phyloP scores from a whole-genome alignment of 129 eudicot genomes.

The Artemisia annua region DNA sequence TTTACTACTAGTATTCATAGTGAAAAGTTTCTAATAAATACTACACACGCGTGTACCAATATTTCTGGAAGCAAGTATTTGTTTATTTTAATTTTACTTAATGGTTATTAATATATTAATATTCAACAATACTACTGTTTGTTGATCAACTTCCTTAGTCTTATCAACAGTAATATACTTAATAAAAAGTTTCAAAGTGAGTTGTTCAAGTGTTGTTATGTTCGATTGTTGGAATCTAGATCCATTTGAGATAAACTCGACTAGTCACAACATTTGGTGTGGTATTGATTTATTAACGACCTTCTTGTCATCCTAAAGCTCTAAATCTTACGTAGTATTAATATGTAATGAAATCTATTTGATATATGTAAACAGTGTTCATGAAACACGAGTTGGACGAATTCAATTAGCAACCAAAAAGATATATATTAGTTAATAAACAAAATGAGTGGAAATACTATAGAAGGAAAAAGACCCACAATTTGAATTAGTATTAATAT shows the following conservation, averaged over 20 bases:
- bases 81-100: neutral
- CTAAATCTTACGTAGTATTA: too few relatives aligned
- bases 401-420: constrained; percentile 33
- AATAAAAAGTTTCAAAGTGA: too few relatives aligned
- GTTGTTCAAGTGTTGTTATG: too few relatives aligned
- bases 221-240: too few relatives aligned
- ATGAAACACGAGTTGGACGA: neutral
- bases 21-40: neutral
- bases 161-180: too few relatives aligned
- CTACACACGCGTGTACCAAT: neutral
- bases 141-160: neutral
- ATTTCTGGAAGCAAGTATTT: neutral
- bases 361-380: too few relatives aligned
- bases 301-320: too few relatives aligned
- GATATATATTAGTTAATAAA: constrained; percentile 3
- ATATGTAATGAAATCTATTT: too few relatives aligned
- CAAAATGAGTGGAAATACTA: constrained; percentile 30
- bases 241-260: too few relatives aligned
- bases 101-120: too few relatives aligned
- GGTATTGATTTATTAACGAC: too few relatives aligned
- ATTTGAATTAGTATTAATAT: constrained; percentile 40
- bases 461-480: constrained; percentile 47
- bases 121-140: neutral
- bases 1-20: constrained; percentile 8
- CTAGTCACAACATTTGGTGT: too few relatives aligned